phyloP scores from a whole-genome alignment of 768 basidiomycete genomes.

The Tephrocybe sp. region DNA sequence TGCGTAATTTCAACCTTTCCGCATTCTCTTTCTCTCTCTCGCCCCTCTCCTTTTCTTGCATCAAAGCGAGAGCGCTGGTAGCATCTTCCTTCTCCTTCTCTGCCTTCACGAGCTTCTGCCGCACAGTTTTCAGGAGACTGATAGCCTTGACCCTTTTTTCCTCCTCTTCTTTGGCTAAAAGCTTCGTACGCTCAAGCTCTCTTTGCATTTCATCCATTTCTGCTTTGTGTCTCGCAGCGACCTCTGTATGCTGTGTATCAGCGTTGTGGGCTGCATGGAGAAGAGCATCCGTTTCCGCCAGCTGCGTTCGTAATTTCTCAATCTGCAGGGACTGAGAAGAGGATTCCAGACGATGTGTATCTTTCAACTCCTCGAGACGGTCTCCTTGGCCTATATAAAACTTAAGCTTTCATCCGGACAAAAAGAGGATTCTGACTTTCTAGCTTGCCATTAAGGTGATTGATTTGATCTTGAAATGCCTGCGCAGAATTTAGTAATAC shows the following conservation, averaged over 20 bases:
- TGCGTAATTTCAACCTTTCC: slow-evolving; percentile 53
- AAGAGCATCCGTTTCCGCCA: slow-evolving; percentile 68
- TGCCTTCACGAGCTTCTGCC: slow-evolving; percentile 93
- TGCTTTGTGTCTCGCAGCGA: slow-evolving; percentile 44
- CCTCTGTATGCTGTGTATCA: slow-evolving; percentile 46
- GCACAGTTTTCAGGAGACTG: slow-evolving; percentile 88
- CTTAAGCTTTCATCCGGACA: slow-evolving; percentile 4
- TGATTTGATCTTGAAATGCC: slow-evolving; percentile 78
- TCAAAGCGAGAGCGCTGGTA: slow-evolving; percentile 48
- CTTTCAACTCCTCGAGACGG: slow-evolving; percentile 79
- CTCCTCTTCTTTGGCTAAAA: slow-evolving; percentile 85
- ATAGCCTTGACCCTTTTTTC: slow-evolving; percentile 96
- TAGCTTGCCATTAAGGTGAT: slow-evolving; percentile 68
- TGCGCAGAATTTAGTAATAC: slow-evolving; percentile 23
- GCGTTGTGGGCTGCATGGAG: slow-evolving; percentile 56
- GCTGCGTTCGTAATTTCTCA: slow-evolving; percentile 63
- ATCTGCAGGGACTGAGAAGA: slow-evolving; percentile 77
- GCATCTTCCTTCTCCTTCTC: slow-evolving; percentile 91
- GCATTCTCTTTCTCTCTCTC: slow-evolving; percentile 54
- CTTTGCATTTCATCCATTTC: slow-evolving; percentile 58
- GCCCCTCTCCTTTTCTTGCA: slow-evolving; percentile 52
- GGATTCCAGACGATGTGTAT: slow-evolving; percentile 78
- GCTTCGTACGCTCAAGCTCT: slow-evolving; percentile 62
- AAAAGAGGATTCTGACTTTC: slow-evolving; percentile 51
- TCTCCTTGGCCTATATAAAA: slow-evolving; percentile 69